Conservation (phyloP, 2,329 filamentous ascomycete genomes). For the Amauroascus verrucosus region DNA sequence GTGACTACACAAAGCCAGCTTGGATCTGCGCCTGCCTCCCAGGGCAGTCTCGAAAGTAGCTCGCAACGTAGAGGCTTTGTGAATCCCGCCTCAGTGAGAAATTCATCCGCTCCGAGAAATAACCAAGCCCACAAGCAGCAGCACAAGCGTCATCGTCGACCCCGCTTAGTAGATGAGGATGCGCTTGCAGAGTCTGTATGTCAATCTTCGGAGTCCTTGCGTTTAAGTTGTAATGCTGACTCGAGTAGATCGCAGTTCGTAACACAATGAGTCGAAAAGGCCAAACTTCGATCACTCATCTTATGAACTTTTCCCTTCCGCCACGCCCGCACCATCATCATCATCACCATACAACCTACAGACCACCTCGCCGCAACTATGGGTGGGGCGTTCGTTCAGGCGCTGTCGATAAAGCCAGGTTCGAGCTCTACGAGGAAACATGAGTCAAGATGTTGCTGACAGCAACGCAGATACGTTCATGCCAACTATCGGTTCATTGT, state of each 20-base stretch:
- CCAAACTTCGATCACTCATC: constrained; percentile 91
- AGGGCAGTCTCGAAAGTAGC: constrained; percentile 27
- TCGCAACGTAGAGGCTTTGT: constrained; percentile 35
- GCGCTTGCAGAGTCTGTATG: constrained; percentile 69
- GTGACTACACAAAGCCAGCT: constrained; percentile 29
- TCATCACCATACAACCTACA: constrained; percentile 41
- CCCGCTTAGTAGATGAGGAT: constrained; percentile 70
- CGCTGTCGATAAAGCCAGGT: constrained; percentile 80
- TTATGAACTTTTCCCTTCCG: constrained; percentile 82
- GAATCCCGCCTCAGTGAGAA: constrained; percentile 34
- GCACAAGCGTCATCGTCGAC: constrained; percentile 70
- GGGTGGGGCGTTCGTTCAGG: constrained; percentile 81
- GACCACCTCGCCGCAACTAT: constrained; percentile 57
- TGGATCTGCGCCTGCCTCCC: constrained; percentile 25
- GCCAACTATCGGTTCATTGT: constrained; percentile 98
- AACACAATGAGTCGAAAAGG: constrained; percentile 65
- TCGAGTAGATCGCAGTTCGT: constrained; percentile 48
- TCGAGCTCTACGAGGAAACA: constrained; percentile 29
- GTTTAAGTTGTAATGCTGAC: constrained; percentile 8
- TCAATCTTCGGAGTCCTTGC: neutral
- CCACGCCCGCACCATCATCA: constrained; percentile 54
- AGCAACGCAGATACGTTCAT: constrained; percentile 61
- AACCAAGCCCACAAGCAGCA: constrained; percentile 67
- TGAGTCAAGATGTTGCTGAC: constrained; percentile 5
- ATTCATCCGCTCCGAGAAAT: constrained; percentile 47